phyloP scores from a whole-genome alignment of 352 stramenopile species.

The Phytopythium ostracodes region DNA sequence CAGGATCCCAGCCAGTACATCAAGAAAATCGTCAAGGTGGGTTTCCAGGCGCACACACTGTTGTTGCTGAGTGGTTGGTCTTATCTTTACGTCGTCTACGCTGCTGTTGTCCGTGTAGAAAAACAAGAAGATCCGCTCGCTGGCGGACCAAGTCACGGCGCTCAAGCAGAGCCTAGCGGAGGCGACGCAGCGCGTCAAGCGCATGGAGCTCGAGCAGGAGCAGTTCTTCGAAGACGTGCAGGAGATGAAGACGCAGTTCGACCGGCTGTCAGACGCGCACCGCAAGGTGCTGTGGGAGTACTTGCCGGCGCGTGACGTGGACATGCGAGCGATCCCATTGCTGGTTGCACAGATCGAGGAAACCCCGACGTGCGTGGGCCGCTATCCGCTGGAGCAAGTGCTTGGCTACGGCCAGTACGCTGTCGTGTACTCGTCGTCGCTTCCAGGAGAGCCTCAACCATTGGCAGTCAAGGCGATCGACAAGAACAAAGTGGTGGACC shows the following conservation, averaged over 20 bases:
- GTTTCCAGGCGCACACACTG: not conserved
- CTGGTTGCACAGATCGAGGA: constrained; percentile 44
- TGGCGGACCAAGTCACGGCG: constrained; percentile 30
- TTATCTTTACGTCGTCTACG: not conserved
- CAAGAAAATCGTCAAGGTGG: constrained; percentile 24
- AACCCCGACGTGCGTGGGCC: constrained; percentile 42
- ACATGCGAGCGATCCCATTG: constrained; percentile 50
- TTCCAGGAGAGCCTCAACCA: constrained; percentile 10
- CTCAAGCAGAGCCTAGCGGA: constrained; percentile 40
- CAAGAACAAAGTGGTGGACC: constrained; percentile 77
- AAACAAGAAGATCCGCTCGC: constrained; percentile 51
- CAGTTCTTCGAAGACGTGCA: constrained; percentile 76
- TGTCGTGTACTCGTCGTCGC: constrained; percentile 52
- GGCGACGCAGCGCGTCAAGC: constrained; percentile 55
- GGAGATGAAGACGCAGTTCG: constrained; percentile 70
- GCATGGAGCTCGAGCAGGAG: constrained; percentile 83
- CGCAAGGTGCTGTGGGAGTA: constrained; percentile 79
- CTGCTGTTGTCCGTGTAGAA: constrained; percentile 14
- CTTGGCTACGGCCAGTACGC: constrained; percentile 87
- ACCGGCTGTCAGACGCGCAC: constrained; percentile 56
- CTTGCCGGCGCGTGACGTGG: constrained; percentile 43
- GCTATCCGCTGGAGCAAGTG: constrained; percentile 64
- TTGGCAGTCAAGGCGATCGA: constrained; percentile 84
- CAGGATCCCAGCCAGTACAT: constrained; percentile 6
- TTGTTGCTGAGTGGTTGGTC: not conserved